Conservation (phyloP, 1,284 basidiomycete genomes). For the Ustilago esculenta region DNA sequence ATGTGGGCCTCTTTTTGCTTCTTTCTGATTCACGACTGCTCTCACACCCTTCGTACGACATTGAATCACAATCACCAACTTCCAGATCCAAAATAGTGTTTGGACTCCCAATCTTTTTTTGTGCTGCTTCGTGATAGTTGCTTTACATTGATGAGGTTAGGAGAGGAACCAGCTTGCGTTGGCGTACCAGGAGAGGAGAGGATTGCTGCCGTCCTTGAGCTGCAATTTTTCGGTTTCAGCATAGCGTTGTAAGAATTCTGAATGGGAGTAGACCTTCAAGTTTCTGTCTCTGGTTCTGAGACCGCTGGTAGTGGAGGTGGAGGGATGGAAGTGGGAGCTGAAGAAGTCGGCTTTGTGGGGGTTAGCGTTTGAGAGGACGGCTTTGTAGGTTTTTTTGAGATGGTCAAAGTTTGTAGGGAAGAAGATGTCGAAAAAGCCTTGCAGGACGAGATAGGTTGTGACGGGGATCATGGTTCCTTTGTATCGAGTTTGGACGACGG, state of each 20-base stretch:
- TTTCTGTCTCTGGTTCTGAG: slow-evolving; percentile 8
- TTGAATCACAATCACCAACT: too few relatives aligned
- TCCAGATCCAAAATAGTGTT: too few relatives aligned
- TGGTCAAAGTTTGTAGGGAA: slow-evolving; percentile 93
- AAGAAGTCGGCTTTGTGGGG: slow-evolving; percentile 8
- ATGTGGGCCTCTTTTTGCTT: neutral
- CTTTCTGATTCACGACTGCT: too few relatives aligned
- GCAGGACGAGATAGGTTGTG: slow-evolving; percentile 88
- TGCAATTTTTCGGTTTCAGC: slow-evolving; percentile 77
- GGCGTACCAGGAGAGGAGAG: slow-evolving; percentile 84
- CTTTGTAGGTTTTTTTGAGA: slow-evolving; percentile 68
- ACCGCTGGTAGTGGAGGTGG: neutral
- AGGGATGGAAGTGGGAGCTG: slow-evolving; percentile 5
- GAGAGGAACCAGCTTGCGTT: slow-evolving; percentile 76
- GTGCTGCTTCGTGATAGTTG: too few relatives aligned
- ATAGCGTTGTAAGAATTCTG: slow-evolving; percentile 84
- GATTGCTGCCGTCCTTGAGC: slow-evolving; percentile 82
- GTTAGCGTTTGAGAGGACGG: too few relatives aligned
- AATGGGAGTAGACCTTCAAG: slow-evolving; percentile 69
- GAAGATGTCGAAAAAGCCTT: slow-evolving; percentile 98
- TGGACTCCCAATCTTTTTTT: too few relatives aligned
- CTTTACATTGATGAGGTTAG: slow-evolving; percentile 15
- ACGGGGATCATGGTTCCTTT: slow-evolving; percentile 82
- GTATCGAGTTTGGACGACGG: slow-evolving; percentile 95
- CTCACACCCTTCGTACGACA: too few relatives aligned